Evolutionary conservation across 129 eudicot species (phyloP), one percentile per base, ranked within the genome.

Genomic region (Arctium minus): DNA sequence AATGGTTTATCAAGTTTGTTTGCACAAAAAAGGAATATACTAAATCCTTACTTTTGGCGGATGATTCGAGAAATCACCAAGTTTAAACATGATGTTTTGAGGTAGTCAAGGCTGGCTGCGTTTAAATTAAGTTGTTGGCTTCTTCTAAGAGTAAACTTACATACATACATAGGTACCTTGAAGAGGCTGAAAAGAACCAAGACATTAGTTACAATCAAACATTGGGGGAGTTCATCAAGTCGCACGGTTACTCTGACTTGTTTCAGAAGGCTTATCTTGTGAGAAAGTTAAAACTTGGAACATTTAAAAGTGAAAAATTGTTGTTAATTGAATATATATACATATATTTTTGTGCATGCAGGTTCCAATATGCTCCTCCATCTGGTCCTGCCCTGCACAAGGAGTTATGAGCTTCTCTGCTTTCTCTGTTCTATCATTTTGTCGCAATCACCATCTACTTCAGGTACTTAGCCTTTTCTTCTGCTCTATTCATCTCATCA

Each of bases 321-420:
- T 46, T 8, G 13, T 46, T 50, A 17, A 56, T 4, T 53, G 22
- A 13, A 1, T 53, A 53, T 53, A 0, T 2, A 50, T 42, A 46
- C 3, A 9, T 13, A 50, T 39, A 48, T 48, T 11, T 36, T 48
- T 37, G 32, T 75, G 6, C 8, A 15, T 44, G 35, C 85, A 93
- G 99, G 74, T 92, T 62, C 98, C 99, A 6, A 86, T 92, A 74
- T 96, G 98, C 84, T 89, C 91, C 82, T 93, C 98, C 33, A 92
- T 96, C 72, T 96, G 99, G 99, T 92, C 98, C 46, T 93, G 94
- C 87, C 91, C 99, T 84, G 85, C 98, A 10, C 94, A 93, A 44
- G 97, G 90, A 78, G 98, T 96, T 68, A 80, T 89, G 94, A 86
- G 75, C 86, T 96, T 96, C 81, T 96, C 98, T 77, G 99, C 99